phyloP scores from a whole-genome alignment of 1,284 basidiomycete species.

The Anthracocystis setariae region DNA sequence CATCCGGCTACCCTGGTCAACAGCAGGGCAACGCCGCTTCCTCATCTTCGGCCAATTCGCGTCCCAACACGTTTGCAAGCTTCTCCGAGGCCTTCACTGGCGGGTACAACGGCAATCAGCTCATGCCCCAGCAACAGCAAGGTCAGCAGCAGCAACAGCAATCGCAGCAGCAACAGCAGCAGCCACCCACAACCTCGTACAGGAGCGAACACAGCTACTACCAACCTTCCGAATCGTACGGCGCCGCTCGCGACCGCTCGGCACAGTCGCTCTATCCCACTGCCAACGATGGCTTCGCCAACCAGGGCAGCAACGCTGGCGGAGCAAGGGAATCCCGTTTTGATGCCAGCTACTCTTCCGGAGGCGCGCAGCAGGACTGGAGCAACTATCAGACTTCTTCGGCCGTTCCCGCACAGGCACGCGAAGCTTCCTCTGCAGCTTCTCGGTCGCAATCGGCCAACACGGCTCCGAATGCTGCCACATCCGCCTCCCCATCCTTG shows the following conservation, averaged over 20 bases:
- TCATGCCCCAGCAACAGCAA: conserved; percentile 33
- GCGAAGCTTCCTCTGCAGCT: conserved; percentile 11
- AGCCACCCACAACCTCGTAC: conserved; percentile 37
- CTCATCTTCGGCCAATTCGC: conserved; percentile 32
- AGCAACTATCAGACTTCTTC: conserved; percentile 34
- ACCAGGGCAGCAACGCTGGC: conserved; percentile 6
- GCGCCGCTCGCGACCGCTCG: conserved; percentile 26
- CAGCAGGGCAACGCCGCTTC: conserved; percentile 22
- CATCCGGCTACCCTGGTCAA: conserved; percentile 20
- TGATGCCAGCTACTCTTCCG: conserved; percentile 32
- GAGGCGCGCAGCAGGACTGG: conserved; percentile 37
- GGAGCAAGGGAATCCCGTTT: conserved; percentile 24
- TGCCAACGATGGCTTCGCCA: conserved; percentile 18
- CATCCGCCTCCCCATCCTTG: conserved; percentile 21
- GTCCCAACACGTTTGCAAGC: conserved; percentile 43
- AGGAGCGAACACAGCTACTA: conserved; percentile 42
- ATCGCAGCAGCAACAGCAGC: conserved; percentile 20
- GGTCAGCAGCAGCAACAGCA: conserved; percentile 20
- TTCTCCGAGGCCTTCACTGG: conserved; percentile 40
- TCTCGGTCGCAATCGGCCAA: conserved; percentile 23
- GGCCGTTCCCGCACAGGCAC: conserved; percentile 1
- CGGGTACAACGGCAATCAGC: conserved; percentile 36
- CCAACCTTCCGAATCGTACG: conserved; percentile 40
- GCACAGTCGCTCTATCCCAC: conserved; percentile 27
- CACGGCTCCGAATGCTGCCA: conserved; percentile 11